Evolutionary conservation across 768 basidiomycete species (phyloP).

Genomic region (Russula griseocarnosa): DNA sequence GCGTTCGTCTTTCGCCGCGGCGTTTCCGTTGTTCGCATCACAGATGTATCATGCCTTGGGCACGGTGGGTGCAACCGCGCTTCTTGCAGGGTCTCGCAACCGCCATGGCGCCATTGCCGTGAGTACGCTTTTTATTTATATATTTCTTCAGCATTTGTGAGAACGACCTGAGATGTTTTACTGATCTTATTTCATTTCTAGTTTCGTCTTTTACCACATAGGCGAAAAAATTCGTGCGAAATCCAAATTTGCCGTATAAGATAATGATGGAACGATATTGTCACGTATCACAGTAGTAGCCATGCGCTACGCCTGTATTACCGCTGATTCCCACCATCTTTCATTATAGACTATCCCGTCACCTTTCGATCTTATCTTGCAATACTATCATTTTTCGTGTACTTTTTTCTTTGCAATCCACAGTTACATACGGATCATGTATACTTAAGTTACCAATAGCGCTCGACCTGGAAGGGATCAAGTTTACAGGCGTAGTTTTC

Average conservation of each 20-base stretch:
- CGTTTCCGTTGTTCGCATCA: conserved; percentile 40
- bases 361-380: not conserved
- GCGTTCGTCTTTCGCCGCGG: conserved; percentile 40
- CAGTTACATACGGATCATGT: not conserved
- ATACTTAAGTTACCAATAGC: not conserved
- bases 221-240: not conserved
- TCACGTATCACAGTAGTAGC: no score
- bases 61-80: conserved; percentile 38
- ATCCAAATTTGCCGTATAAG: not conserved
- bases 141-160: not conserved
- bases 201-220: conserved; percentile 4
- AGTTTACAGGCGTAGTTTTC: not conserved
- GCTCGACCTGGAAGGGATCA: no score
- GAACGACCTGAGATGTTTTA: not conserved
- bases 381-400: not conserved
- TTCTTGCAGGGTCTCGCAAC: conserved; percentile 41
- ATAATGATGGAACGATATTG: not conserved
- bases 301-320: not conserved
- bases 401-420: not conserved
- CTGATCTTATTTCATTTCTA: not conserved
- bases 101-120: conserved; percentile 48
- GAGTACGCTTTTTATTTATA: conserved; percentile 29
- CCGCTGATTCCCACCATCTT: not conserved
- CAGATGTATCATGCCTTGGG: conserved; percentile 40
- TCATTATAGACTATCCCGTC: not conserved